phyloP scores from a whole-genome alignment of 208 protist genomes.

The Lotmaria passim region DNA sequence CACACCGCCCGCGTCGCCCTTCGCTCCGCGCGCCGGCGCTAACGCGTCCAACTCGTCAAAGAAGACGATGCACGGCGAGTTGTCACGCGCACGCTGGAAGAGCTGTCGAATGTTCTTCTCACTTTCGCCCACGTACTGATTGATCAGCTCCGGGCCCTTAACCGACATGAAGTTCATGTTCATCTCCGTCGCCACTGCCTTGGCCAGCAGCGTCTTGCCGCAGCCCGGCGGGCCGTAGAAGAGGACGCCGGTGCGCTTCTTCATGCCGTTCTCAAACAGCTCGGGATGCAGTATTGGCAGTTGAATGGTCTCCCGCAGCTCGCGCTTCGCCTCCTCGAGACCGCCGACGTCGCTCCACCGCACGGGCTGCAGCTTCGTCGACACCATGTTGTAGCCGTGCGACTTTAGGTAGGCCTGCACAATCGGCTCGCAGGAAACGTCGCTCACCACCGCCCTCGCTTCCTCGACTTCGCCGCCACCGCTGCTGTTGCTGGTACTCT shows the following conservation, averaged over 20 bases:
- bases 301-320: slow-evolving; percentile 86
- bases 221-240: slow-evolving; percentile 94
- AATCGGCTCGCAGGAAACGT: slow-evolving; percentile 54
- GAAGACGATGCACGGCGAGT: slow-evolving; percentile 93
- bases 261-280: slow-evolving; percentile 72
- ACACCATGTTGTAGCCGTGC: slow-evolving; percentile 85
- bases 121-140: slow-evolving; percentile 94
- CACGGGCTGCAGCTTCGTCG: slow-evolving; percentile 86
- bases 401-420: slow-evolving; percentile 71
- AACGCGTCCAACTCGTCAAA: slow-evolving; percentile 95
- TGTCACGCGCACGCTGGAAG: slow-evolving; percentile 89
- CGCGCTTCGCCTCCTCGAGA: slow-evolving; percentile 88
- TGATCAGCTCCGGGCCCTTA: slow-evolving; percentile 96
- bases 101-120: slow-evolving; percentile 90
- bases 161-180: slow-evolving; percentile 95
- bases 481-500: background rate
- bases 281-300: slow-evolving; percentile 85
- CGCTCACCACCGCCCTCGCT: slow-evolving; percentile 59
- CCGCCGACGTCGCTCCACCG: slow-evolving; percentile 92
- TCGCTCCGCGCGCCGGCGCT: slow-evolving; percentile 83
- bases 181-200: slow-evolving; percentile 94
- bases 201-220: slow-evolving; percentile 94
- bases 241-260: slow-evolving; percentile 85
- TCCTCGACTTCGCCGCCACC: background rate
- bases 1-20: slow-evolving; percentile 89